Percentiles rank a stretch among this genome's conserved stretches.
These are phyloP conservation scores for Trichoderma sp. DNA, from an alignment of 2,329 filamentous ascomycete species.

Conservation along the genomic window DNA sequence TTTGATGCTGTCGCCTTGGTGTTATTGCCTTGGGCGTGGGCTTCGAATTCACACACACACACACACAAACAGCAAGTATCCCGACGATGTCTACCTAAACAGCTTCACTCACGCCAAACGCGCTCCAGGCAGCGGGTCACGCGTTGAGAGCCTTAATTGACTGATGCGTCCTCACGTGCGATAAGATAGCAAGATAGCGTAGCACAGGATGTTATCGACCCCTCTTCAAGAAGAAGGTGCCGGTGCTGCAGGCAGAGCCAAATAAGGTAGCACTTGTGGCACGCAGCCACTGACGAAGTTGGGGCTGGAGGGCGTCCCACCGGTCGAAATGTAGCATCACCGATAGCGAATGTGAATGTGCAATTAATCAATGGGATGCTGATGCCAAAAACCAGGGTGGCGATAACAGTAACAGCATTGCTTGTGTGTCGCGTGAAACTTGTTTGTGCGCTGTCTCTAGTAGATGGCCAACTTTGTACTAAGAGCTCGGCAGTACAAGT, in stretches of 20 bases:
- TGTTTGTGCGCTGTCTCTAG: not conserved
- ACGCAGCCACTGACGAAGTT: not conserved
- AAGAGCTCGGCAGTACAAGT: not conserved
- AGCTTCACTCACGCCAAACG: constrained; percentile 2
- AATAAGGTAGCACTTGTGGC: not conserved
- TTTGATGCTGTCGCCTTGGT: not conserved
- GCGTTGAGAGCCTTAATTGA: constrained; percentile 22
- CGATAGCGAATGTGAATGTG: not conserved
- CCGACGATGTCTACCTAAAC: not conserved
- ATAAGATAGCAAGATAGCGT: not conserved
- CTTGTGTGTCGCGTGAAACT: not conserved
- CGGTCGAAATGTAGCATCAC: not conserved
- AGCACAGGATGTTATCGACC: not conserved
- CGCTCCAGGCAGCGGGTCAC: constrained; percentile 20
- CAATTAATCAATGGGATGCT: not conserved
- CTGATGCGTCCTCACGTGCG: constrained; percentile 26
- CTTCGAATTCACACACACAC: not conserved
- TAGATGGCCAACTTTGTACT: not conserved
- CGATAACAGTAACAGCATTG: not conserved
- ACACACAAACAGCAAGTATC: not conserved
- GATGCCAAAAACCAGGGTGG: not conserved
- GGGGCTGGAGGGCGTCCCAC: not conserved
- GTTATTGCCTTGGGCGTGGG: not conserved
- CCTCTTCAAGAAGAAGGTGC: not conserved
- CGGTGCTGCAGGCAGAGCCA: not conserved